These are phyloP conservation scores for Macrolepiota dolichaula DNA, from an alignment of 768 basidiomycete genomes.

Conservation along the genomic window DNA sequence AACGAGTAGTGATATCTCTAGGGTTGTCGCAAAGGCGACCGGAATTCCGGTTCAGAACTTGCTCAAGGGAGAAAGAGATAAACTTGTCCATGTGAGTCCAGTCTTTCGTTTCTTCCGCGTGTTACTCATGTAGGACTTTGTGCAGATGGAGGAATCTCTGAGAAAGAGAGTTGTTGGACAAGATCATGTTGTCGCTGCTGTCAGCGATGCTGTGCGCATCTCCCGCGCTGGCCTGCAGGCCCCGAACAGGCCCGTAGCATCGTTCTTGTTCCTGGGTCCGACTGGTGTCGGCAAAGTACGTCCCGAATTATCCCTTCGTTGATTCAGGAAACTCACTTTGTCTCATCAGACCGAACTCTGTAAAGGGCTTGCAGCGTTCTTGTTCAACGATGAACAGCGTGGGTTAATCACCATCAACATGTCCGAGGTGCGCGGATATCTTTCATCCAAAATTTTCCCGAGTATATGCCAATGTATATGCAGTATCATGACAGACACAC, in stretches of 20 bases:
- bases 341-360: slow-evolving; percentile 73
- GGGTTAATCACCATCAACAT: slow-evolving; percentile 94
- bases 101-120: not conserved
- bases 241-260: slow-evolving; percentile 86
- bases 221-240: slow-evolving; percentile 90
- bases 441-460: too few species aligned
- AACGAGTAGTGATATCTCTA: slow-evolving; percentile 83
- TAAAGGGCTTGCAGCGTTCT: slow-evolving; percentile 83
- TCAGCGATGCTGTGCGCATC: slow-evolving; percentile 89
- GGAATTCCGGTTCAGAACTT: slow-evolving; percentile 90
- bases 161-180: slow-evolving; percentile 82
- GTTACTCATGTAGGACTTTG: not conserved
- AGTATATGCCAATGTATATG: not conserved
- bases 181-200: slow-evolving; percentile 79
- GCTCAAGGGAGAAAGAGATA: slow-evolving; percentile 86
- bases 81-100: slow-evolving; percentile 73
- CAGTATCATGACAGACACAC: slow-evolving; percentile 91
- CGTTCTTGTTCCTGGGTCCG: slow-evolving; percentile 88
- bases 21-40: slow-evolving; percentile 84
- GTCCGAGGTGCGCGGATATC: slow-evolving; percentile 55
- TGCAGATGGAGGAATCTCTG: slow-evolving; percentile 84
- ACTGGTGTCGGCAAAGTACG: slow-evolving; percentile 82
- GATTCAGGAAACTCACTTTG: too few species aligned
- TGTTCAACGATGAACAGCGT: slow-evolving; percentile 86
- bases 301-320: not conserved